Evolutionary conservation across 495 filamentous ascomycete genomes (phyloP), one percentile per base, ranked within the genome.

Genomic region (Talaromyces proteolyticus): DNA sequence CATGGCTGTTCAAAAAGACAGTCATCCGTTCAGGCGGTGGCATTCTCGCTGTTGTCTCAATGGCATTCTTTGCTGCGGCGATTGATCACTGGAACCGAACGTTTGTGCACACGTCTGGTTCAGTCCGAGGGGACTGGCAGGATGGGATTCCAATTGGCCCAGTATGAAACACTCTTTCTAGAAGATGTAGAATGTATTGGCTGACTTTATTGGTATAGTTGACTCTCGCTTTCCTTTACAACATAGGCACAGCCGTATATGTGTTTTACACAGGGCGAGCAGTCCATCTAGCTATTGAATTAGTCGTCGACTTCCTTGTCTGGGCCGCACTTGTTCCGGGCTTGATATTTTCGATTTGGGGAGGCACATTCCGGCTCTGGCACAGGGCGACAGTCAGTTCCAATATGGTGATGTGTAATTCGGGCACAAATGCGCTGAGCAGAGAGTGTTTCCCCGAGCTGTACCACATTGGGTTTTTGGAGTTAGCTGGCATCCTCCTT

Each of bases 71-170:
- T 18, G 54, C 52, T 3, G 24, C 54, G 5, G 46, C 54, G 12
- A 53, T 49, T 18, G 36, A 25, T 10, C 20, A 17, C 11, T 54
- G 52, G 52, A 44, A 54, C 18, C 44, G 10, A 7, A 44, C 49
- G 17, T 54, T 54, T 24, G 25, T 42, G 21, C 52, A 54, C 42
- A 49, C 39, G 12, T 18, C 22, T 36, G 46, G 52, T 3, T 24
- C 39, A n/a, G 23, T 17, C 16, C 49, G 42, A 44, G 38, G 47
- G 19, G 52, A 49, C 29, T 54, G 52, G 52, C 52, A 54, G 21
- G 52, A 54, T 54, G 52, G 44, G 12, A 36, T 54, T 18, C 20
- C 47, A 10, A 43, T 54, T 37, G 52, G 46, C 7, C 52, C 52
- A 6, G 52, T 54, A 49, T 26, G 37, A 39, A n/a, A 12, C 7